Base-by-base conservation (phyloP, 164 flowering plant species). In the Sedum album region DNA sequence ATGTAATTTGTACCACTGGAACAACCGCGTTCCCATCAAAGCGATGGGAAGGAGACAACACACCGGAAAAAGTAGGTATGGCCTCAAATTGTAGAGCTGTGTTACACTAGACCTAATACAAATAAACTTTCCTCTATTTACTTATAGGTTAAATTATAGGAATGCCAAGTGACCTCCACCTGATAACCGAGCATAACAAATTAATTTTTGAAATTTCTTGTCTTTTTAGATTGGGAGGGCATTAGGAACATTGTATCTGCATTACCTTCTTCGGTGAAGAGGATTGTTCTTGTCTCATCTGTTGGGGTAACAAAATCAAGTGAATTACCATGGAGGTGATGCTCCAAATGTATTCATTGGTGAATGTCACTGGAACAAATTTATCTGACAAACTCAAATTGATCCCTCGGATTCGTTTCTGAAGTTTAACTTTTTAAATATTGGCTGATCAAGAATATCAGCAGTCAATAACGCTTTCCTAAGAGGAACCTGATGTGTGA, bases 241-340 rank as follows among this genome's bases (percentile, higher is more conserved):
- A 84, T 89, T 64, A 87, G 88, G 72, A 93, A 93, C 74, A 88
- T 93, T 28, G 85, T 93, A n/a, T 82, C 85, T 62, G 84, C 84
- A 66, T 49, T 91, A 76, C 97, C 97, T 51, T 73, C 76, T 57
- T 81, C 97, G 18, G n/a, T 93, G 71, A 85, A 81, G 81, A 89
- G 97, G 77, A 63, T 91, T 46, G 83, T 93, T 73, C 97, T 93
- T 63, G 97, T 93, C 66, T 91, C 98, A 69, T 93, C 98, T n/a
- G 83, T 93, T 7, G 98, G 98, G 68, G 98, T 93, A 61, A 93
- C 98, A 67, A 93, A 91, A 78, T 89, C 51, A 77, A 78, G 83
- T 75, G 98, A 93, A 76, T 76, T 91, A 20, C 98, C 98, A 36
- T 93, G 98, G 98, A 93, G 94, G 98, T 93, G 79, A 71, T 77